These are phyloP conservation scores for Yarrowia yakushimensis DNA, from an alignment of 805 yeast species.

Conservation along the genomic window DNA sequence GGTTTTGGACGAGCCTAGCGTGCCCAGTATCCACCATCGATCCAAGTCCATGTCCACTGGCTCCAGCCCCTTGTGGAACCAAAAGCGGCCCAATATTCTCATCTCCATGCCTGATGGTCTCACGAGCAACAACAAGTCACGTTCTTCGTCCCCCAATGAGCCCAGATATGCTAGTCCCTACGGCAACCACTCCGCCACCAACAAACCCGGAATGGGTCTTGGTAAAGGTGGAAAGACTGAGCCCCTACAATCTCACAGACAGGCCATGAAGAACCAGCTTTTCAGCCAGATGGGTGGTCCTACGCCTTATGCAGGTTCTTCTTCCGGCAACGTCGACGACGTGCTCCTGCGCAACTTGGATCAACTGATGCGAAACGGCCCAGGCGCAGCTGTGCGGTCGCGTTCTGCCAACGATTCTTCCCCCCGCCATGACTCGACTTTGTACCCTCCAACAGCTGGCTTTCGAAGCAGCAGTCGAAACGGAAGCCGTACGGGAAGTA, in stretches of 20 bases:
- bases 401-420: constrained; percentile 17
- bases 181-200: constrained; percentile 17
- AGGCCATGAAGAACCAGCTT: background rate
- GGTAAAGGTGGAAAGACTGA: constrained; percentile 1
- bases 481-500: constrained; percentile 16
- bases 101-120: constrained; percentile 6
- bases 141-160: constrained; percentile 5
- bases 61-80: constrained; percentile 4
- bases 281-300: constrained; percentile 18
- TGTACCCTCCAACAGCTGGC: background rate
- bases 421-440: constrained; percentile 1
- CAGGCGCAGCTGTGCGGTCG: constrained; percentile 12
- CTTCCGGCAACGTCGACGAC: constrained; percentile 11
- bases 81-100: constrained; percentile 9
- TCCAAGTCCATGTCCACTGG: constrained; percentile 16
- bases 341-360: constrained; percentile 16
- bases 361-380: constrained; percentile 18
- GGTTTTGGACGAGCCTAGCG: constrained; percentile 17
- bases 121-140: background rate
- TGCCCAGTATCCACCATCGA: background rate
- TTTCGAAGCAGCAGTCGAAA: constrained; percentile 27
- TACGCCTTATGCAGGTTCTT: constrained; percentile 7
- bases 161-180: background rate
- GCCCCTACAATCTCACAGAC: background rate
- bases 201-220: constrained; percentile 10